phyloP scores from a whole-genome alignment of 371 early-diverging fungal genomes.

The Parasitella parasitica region DNA sequence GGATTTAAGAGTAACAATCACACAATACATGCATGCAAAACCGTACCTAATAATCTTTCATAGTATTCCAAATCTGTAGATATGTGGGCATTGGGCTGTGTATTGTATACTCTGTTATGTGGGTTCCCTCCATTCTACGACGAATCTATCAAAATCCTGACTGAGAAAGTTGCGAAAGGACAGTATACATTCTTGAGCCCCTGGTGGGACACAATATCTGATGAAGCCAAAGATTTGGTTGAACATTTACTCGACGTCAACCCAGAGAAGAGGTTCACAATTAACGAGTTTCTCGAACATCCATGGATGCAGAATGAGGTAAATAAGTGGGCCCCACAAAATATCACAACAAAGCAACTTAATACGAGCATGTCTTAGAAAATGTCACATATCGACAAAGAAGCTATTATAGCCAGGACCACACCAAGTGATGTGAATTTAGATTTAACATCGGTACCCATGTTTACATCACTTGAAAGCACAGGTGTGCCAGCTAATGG shows the following conservation, averaged over 20 bases:
- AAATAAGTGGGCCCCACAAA: neutral
- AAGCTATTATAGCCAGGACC: constrained; percentile 8
- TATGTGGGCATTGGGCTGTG: constrained; percentile 94
- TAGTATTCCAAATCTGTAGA: constrained; percentile 86
- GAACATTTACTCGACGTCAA: constrained; percentile 60
- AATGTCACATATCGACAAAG: neutral
- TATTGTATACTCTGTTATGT: constrained; percentile 85
- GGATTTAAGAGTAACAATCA: constrained; percentile 32
- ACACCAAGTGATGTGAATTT: neutral
- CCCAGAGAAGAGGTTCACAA: constrained; percentile 54
- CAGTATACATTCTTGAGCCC: constrained; percentile 68
- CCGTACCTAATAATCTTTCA: constrained; percentile 22
- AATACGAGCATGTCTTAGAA: neutral
- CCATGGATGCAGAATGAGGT: constrained; percentile 70
- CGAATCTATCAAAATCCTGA: constrained; percentile 56
- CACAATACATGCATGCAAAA: neutral
- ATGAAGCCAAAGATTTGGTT: constrained; percentile 75
- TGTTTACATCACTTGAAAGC: constrained; percentile 5
- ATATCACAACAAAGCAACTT: neutral
- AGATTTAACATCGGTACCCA: constrained; percentile 6
- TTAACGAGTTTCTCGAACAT: constrained; percentile 71
- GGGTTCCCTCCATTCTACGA: constrained; percentile 93
- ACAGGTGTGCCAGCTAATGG: neutral
- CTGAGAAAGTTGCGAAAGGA: constrained; percentile 66
- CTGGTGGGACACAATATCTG: constrained; percentile 76